Base-by-base conservation (phyloP, 495 filamentous ascomycete species). In the Echria macrotheca region DNA sequence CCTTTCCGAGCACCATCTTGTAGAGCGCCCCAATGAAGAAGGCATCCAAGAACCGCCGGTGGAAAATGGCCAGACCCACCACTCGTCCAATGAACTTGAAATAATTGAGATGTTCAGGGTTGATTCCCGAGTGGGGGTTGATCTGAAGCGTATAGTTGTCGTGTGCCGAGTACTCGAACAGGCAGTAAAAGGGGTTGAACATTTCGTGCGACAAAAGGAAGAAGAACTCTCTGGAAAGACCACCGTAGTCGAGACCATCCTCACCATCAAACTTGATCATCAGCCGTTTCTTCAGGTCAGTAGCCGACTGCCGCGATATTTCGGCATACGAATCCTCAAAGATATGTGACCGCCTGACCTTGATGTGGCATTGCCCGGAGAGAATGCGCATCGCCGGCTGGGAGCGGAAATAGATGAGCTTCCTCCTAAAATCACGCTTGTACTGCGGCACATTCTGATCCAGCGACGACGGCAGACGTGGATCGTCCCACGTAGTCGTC, bases 191-290 rank as follows among this genome's bases (percentile, higher is more conserved):
- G 45, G 93, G 93, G 69, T 99, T 99, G 72, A 99, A 99, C 93
- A 99, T 99, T 75, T 99, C 93, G 70, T 99, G 93, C n/a, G 93
- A 97, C 32, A 99, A 81, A 48, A 99, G 77, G 83, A 97, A 99
- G 79, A 99, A 99, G 75, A 97, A 99, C 70, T 99, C 93, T 79
- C 93, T 85, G 17, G 93, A 99, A 33, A 99, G 81, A 76, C 93
- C 93, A 67, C 93, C 93, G 66, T 98, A 98, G 71, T 98, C 93
- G 40, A 98, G 72, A 66, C 93, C 93, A 59, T 98, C 93, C 70
- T 98, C 93, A 32, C 94, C 94, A 56, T 98, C 93, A 57, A 98
- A 98, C 69, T 98, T 98, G 68, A 98, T 95, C 93, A 98, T 98
- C 59, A 98, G 68, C 12, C 93, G 82, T 71, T 97, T 97, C 80